Evolutionary conservation across 352 stramenopile species (phyloP).

Genomic region (Globisporangium echinulatum): DNA sequence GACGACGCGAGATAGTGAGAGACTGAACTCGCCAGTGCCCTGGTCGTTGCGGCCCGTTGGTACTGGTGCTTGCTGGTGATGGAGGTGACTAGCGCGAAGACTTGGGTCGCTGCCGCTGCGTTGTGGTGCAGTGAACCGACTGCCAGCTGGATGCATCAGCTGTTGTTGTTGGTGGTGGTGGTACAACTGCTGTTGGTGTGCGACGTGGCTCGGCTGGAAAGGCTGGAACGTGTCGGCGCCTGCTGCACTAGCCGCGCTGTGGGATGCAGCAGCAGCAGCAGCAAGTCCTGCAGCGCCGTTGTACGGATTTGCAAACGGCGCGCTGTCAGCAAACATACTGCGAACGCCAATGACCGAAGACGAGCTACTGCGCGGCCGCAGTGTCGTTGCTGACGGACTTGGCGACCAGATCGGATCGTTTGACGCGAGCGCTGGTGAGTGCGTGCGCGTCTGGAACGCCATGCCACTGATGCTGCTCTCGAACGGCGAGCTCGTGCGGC

Average conservation of each 20-base stretch:
- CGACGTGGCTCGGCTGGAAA: constrained; percentile 15
- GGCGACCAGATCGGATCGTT: constrained; percentile 6
- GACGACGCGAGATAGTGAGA: constrained; percentile 67
- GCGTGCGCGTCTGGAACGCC: constrained; percentile 7
- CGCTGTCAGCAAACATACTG: not conserved
- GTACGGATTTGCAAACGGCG: constrained; percentile 11
- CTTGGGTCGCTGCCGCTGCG: constrained; percentile 20
- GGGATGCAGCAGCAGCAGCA: not conserved
- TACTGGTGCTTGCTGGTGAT: constrained; percentile 18
- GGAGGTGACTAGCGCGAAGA: constrained; percentile 11
- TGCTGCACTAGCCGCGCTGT: not conserved
- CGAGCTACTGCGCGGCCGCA: constrained; percentile 30
- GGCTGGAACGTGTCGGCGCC: constrained; percentile 2
- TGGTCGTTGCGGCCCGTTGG: constrained; percentile 47
- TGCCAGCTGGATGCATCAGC: not conserved
- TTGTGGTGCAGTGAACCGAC: not conserved
- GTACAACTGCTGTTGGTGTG: constrained; percentile 6
- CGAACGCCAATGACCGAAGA: constrained; percentile 26
- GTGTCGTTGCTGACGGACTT: not conserved
- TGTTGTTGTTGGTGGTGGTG: constrained; percentile 5
- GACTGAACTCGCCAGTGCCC: constrained; percentile 64
- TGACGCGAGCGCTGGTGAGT: not conserved
- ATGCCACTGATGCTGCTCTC: constrained; percentile 4
- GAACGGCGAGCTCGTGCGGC: constrained; percentile 22
- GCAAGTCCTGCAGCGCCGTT: not conserved